Conservation (phyloP, 75 land plant species). For the Gnetum montanum region DNA sequence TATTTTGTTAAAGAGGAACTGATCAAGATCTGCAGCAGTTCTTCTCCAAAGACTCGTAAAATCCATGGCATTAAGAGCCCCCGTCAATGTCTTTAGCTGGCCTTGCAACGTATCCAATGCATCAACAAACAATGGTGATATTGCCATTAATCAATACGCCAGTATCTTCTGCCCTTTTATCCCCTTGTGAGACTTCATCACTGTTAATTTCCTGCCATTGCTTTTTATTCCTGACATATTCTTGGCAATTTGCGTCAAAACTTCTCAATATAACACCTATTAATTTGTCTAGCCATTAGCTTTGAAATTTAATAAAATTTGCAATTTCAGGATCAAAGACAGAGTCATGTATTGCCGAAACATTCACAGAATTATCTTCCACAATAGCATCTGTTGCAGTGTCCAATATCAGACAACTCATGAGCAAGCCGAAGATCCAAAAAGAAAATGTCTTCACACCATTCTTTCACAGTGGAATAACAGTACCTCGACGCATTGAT, state of each 20-base stretch:
- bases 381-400: conserved; percentile 13
- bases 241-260: conserved; percentile 64
- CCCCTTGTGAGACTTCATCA: neutral
- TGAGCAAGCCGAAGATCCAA: conserved; percentile 35
- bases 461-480: conserved; percentile 66
- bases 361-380: conserved; percentile 2
- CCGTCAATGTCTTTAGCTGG: conserved; percentile 39
- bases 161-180: neutral
- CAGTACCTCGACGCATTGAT: conserved; percentile 78
- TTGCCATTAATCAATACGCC: too few relatives aligned
- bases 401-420: neutral
- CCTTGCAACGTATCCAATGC: conserved; percentile 70
- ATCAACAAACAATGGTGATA: conserved; percentile 50
- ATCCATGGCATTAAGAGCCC: conserved; percentile 51
- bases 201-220: conserved; percentile 71
- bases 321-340: conserved; percentile 62
- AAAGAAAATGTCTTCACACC: conserved; percentile 88
- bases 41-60: conserved; percentile 70
- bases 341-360: conserved; percentile 12
- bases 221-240: conserved; percentile 67
- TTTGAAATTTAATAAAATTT: conserved; percentile 39
- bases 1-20: conserved; percentile 43
- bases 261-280: conserved; percentile 63
- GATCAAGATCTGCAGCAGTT: conserved; percentile 64
- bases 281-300: conserved; percentile 67